Evolutionary conservation across 2,329 filamentous ascomycete genomes (phyloP).

Genomic region (Nemania diffusa): DNA sequence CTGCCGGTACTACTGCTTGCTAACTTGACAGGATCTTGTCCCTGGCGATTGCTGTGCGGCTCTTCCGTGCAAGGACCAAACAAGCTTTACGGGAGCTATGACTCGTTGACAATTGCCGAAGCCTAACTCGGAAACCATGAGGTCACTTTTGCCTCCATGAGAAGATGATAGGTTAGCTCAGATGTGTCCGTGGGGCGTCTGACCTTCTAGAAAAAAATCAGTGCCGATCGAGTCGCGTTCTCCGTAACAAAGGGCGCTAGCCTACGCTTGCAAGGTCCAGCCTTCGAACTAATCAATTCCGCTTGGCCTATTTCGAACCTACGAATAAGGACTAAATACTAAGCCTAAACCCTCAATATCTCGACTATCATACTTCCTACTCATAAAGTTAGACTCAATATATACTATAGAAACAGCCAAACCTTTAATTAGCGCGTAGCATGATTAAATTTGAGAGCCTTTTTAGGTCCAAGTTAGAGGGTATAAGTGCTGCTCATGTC

Average conservation of each 20-base stretch:
- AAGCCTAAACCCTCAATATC: neutral
- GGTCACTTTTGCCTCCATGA: conserved; percentile 13
- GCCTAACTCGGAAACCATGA: conserved; percentile 26
- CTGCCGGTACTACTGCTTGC: neutral
- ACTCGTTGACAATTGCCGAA: conserved; percentile 30
- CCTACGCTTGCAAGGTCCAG: conserved; percentile 21
- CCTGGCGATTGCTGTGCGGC: conserved; percentile 29
- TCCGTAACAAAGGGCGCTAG: conserved; percentile 13
- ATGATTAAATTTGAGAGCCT: neutral
- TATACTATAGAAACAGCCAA: neutral
- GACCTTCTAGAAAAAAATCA: conserved; percentile 29
- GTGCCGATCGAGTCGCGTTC: conserved; percentile 21
- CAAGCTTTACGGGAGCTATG: conserved; percentile 32
- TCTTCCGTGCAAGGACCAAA: conserved; percentile 31
- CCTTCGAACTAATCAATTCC: conserved; percentile 9
- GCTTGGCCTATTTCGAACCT: conserved; percentile 5
- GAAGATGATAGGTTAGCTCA: conserved; percentile 19
- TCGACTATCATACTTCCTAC: neutral
- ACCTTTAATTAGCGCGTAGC: neutral
- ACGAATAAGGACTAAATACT: neutral
- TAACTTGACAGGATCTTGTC: neutral
- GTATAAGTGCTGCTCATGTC: neutral
- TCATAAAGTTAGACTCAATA: conserved; percentile 15
- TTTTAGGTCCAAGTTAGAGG: neutral
- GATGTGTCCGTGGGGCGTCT: conserved; percentile 15